phyloP scores from a whole-genome alignment of 2,329 filamentous ascomycete species.

The Septoria petroselini region DNA sequence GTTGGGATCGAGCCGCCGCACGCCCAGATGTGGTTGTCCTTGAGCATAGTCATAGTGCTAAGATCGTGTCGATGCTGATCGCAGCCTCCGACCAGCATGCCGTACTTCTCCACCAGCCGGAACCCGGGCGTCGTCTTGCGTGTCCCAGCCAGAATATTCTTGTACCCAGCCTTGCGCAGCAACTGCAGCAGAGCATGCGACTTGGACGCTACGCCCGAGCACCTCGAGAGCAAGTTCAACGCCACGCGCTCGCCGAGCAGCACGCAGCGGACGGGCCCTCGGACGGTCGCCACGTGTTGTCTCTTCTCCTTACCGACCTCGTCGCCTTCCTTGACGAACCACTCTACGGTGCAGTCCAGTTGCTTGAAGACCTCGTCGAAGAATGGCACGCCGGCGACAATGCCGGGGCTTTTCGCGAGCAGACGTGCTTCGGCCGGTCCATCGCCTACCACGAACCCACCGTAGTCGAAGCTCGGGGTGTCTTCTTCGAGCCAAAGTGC shows the following conservation, averaged over 20 bases:
- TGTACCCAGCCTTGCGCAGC: constrained; percentile 65
- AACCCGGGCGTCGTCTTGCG: constrained; percentile 97
- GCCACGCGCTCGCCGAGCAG: constrained; percentile 92
- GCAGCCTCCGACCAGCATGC: constrained; percentile 89
- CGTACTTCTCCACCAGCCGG: constrained; percentile 94
- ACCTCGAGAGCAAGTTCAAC: constrained; percentile 83
- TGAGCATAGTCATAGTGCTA: constrained; percentile 91
- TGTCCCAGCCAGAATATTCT: constrained; percentile 84
- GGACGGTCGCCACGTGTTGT: constrained; percentile 72
- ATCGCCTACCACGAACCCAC: constrained; percentile 90
- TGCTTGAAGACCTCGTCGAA: constrained; percentile 91
- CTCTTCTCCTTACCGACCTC: constrained; percentile 61
- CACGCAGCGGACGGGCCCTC: constrained; percentile 75
- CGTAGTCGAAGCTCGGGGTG: constrained; percentile 94
- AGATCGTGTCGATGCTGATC: constrained; percentile 91
- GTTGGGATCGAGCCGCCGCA: constrained; percentile 76
- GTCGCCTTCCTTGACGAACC: constrained; percentile 76
- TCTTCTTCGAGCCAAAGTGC: constrained; percentile 90
- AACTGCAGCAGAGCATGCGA: constrained; percentile 48
- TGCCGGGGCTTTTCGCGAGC: constrained; percentile 62
- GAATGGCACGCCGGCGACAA: constrained; percentile 90
- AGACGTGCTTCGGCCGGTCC: constrained; percentile 50
- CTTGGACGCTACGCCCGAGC: constrained; percentile 82
- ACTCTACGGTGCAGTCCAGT: constrained; percentile 83
- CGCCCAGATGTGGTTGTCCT: constrained; percentile 98